Base-by-base conservation (phyloP, 2,329 filamentous ascomycete species). In the Onygena corvina region DNA sequence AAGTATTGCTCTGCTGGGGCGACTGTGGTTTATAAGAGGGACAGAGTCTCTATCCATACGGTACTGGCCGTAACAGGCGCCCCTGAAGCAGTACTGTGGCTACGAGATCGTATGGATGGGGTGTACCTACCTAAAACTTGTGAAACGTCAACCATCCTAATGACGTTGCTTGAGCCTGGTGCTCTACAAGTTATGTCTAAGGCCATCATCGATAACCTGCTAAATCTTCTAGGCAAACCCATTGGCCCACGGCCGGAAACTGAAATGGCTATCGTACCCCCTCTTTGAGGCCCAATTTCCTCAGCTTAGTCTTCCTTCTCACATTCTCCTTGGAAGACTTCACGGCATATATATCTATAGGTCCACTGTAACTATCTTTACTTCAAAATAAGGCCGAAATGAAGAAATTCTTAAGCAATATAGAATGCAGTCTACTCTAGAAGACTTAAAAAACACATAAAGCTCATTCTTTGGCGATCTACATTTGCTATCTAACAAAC, bases 11-110 rank as follows among this genome's bases (percentile, higher is more conserved):
- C 48, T 0, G 59, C 55, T 2, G 69, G 69, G 2, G 69, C 63
- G 0, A 64, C 64, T 2, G 66, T 76, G 4, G 58, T 62, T 2
- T 75, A 72, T 49, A 61, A 70, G 44, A 61, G 71, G 3, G 73
- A 76, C 51, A 63, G 59, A 1, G 55, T 67, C 7, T 71, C 72
- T 0, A 64, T 64, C 0, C 72, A 76, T 56, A 52, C 55, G 1
- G 57, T 61, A 12, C 62, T 69, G 54, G 54, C 55, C 4, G 55
- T 59, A 2, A 63, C 64, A 30, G 66, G 67, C 1, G 58, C 59
- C 1, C 56, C 59, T 1, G 53, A 61, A 46, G 66, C 65, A 1
- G 53, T 67, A 21, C 50, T 57, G 18, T 66, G 59, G 59, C 31
- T 66, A 16, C 50, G 53, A 4, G 56, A 61, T 44, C 54, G 59